These are phyloP conservation scores for Fagus crenata DNA, from an alignment of 306 rosid genomes.

Conservation along the genomic window DNA sequence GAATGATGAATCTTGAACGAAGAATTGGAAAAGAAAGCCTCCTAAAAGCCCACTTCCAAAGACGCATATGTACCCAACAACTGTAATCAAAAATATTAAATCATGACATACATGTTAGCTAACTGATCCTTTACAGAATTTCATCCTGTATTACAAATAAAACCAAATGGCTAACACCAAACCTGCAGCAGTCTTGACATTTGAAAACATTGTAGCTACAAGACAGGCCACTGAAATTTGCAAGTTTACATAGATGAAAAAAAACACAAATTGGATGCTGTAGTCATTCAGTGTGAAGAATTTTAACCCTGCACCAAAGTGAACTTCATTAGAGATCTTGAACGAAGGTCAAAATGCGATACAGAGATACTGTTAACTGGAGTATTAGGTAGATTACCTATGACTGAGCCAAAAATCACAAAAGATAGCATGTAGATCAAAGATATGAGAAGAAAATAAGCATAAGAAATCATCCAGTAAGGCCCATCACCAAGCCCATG, in stretches of 20 bases:
- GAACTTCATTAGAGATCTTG: constrained; percentile 24
- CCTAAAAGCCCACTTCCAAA: constrained; percentile 86
- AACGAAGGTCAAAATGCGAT: constrained; percentile 14
- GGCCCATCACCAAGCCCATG: constrained; percentile 97
- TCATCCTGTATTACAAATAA: constrained; percentile 6
- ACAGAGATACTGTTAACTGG: constrained; percentile 9
- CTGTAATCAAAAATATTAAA: constrained; percentile 41
- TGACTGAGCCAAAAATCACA: constrained; percentile 76
- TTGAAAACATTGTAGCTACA: constrained; percentile 62
- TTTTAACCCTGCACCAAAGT: constrained; percentile 63
- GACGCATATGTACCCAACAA: constrained; percentile 68
- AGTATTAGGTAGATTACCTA: constrained; percentile 48
- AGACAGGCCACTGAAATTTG: constrained; percentile 81
- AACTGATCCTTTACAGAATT: constrained; percentile 13
- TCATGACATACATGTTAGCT: constrained; percentile 16
- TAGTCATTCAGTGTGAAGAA: constrained; percentile 80
- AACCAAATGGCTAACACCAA: constrained; percentile 30
- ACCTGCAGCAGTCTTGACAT: constrained; percentile 88
- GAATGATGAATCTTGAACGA: constrained; percentile 61
- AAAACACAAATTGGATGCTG: constrained; percentile 80
- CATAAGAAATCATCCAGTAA: constrained; percentile 80
- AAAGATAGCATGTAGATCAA: constrained; percentile 67
- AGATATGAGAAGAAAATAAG: constrained; percentile 68
- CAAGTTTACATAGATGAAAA: constrained; percentile 78
- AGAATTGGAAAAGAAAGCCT: constrained; percentile 74